Evolutionary conservation across 73 alveolate genomes (phyloP).

Genomic region (Effrenium voratum): DNA sequence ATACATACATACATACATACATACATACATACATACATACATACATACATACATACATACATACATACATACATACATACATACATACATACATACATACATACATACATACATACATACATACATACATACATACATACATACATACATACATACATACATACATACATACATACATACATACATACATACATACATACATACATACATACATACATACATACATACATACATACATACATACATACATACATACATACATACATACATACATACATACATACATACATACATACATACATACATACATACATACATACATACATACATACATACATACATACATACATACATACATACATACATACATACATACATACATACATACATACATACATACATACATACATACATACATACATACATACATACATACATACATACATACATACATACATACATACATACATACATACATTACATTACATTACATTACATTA

Average conservation of each 20-base stretch:
- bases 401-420: background rate
- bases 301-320: no score
- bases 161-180: no score
- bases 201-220: no score
- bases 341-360: background rate
- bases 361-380: background rate
- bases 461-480: background rate
- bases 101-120: no score
- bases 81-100: no score
- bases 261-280: background rate
- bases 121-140: no score
- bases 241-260: background rate
- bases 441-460: background rate
- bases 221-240: background rate
- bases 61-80: background rate
- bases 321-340: background rate
- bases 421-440: background rate
- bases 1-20: background rate
- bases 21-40: background rate
- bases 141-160: no score
- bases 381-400: background rate
- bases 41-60: background rate
- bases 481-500: background rate
- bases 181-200: no score
- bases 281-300: background rate